Conservation (phyloP, 371 early-diverging fungal species). For the Rhizopus sp. region DNA sequence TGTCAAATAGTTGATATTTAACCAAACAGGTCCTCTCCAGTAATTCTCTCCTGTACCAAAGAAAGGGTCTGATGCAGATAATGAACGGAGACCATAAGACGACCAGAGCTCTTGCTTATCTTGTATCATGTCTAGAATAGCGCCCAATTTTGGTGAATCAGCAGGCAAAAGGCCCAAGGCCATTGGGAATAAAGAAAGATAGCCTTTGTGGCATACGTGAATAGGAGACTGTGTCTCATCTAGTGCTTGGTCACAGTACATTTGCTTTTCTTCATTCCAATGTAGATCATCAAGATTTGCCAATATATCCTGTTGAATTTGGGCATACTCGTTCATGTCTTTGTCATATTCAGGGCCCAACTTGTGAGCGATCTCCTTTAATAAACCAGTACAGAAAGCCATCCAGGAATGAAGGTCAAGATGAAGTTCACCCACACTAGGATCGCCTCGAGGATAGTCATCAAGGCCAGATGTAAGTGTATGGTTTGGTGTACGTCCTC, state of each 20-base stretch:
- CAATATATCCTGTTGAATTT: conserved; percentile 50
- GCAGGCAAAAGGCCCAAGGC: conserved; percentile 73
- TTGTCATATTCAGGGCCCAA: conserved; percentile 54
- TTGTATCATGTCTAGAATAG: conserved; percentile 74
- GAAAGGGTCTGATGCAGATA: conserved; percentile 73
- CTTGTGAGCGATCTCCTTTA: conserved; percentile 66
- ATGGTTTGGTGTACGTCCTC: conserved; percentile 85
- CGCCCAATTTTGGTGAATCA: conserved; percentile 69
- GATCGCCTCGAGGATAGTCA: conserved; percentile 90
- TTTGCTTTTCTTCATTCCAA: conserved; percentile 75
- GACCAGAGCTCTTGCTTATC: conserved; percentile 83
- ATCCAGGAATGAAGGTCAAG: conserved; percentile 92
- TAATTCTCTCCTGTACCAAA: conserved; percentile 89
- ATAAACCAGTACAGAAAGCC: conserved; percentile 73
- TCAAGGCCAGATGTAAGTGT: conserved; percentile 93
- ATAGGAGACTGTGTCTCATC: conserved; percentile 53
- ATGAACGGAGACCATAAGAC: conserved; percentile 77
- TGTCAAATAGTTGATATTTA: conserved; percentile 90
- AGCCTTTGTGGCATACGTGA: conserved; percentile 87
- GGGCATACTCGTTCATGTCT: conserved; percentile 56
- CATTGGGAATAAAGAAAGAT: conserved; percentile 83
- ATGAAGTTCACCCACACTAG: conserved; percentile 83
- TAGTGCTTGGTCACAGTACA: conserved; percentile 80
- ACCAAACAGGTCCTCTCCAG: conserved; percentile 96
- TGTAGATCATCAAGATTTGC: conserved; percentile 61